Percentiles rank a stretch among this genome's conserved stretches.
Evolutionary conservation across 805 yeast species (phyloP).

Genomic region (Saccharomycopsis oosterbeekiorum): DNA sequence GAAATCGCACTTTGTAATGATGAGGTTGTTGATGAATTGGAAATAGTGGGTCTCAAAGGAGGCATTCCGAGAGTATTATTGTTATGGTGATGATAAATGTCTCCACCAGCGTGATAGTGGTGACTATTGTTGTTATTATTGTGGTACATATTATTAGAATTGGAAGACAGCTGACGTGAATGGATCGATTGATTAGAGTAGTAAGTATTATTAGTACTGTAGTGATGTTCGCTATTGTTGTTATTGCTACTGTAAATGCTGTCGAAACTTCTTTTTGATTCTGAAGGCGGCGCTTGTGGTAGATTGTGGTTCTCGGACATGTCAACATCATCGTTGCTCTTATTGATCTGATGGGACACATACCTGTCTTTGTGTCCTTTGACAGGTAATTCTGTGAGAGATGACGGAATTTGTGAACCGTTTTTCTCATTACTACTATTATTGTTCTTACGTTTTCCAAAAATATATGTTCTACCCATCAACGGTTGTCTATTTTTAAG

Average conservation of each 20-base stretch:
- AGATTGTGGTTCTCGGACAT: not conserved
- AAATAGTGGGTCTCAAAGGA: conserved; percentile 14
- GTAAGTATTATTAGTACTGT: not conserved
- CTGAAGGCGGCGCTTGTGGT: not conserved
- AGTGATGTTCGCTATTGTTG: not conserved
- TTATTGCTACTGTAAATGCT: not conserved
- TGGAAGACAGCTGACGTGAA: not conserved
- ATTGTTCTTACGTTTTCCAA: not conserved
- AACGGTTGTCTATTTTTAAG: not conserved
- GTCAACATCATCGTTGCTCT: not conserved
- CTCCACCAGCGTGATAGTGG: not conserved
- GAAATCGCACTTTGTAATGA: conserved; percentile 18
- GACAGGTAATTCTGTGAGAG: not conserved
- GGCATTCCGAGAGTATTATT: conserved; percentile 13
- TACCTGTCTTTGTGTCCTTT: not conserved
- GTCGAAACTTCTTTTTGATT: not conserved
- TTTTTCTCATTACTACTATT: not conserved
- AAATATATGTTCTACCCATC: not conserved
- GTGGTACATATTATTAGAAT: not conserved
- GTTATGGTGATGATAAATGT: not conserved
- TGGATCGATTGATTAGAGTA: not conserved
- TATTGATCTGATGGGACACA: not conserved
- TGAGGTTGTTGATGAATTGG: conserved; percentile 16
- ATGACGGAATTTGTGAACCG: not conserved
- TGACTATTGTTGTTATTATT: not conserved